Percentiles rank a stretch among this genome's conserved stretches.
Evolutionary conservation across 1,139 yeast genomes (phyloP).

Genomic region (Keqinozyma sinolaborantium): DNA sequence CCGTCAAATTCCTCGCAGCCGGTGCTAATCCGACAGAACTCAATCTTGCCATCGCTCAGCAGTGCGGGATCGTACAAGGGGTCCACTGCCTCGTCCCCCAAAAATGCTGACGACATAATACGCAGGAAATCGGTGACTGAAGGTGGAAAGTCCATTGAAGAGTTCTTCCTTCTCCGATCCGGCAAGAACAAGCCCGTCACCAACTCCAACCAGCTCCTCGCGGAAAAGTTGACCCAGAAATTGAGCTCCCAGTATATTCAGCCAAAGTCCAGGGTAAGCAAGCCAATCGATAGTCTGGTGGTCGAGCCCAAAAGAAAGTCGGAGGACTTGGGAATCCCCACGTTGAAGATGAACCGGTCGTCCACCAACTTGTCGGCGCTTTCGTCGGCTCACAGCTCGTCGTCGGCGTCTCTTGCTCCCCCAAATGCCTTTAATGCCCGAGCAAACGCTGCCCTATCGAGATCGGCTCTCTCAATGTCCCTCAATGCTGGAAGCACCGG

Average conservation of each 20-base stretch:
- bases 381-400: not conserved
- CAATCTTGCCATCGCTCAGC: slow-evolving; percentile 20
- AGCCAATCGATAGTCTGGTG: slow-evolving; percentile 31
- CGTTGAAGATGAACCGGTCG: slow-evolving; percentile 41
- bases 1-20: slow-evolving; percentile 8
- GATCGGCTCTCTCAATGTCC: slow-evolving; percentile 18
- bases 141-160: slow-evolving; percentile 17
- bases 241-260: slow-evolving; percentile 39
- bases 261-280: slow-evolving; percentile 36
- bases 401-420: not conserved
- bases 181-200: slow-evolving; percentile 7
- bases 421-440: slow-evolving; percentile 3
- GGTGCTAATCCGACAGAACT: slow-evolving; percentile 10
- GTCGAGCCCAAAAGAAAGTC: slow-evolving; percentile 31
- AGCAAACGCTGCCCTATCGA: slow-evolving; percentile 16
- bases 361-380: slow-evolving; percentile 19
- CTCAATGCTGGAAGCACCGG: slow-evolving; percentile 26
- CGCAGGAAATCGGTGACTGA: slow-evolving; percentile 4
- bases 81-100: slow-evolving; percentile 17
- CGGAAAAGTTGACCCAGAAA: slow-evolving; percentile 12
- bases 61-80: slow-evolving; percentile 14
- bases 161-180: slow-evolving; percentile 23
- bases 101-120: slow-evolving; percentile 3
- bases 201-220: slow-evolving; percentile 8
- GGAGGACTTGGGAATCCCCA: slow-evolving; percentile 34